These are phyloP conservation scores for Gossypium turneri DNA, from an alignment of 345 rosid species.

Conservation along the genomic window DNA sequence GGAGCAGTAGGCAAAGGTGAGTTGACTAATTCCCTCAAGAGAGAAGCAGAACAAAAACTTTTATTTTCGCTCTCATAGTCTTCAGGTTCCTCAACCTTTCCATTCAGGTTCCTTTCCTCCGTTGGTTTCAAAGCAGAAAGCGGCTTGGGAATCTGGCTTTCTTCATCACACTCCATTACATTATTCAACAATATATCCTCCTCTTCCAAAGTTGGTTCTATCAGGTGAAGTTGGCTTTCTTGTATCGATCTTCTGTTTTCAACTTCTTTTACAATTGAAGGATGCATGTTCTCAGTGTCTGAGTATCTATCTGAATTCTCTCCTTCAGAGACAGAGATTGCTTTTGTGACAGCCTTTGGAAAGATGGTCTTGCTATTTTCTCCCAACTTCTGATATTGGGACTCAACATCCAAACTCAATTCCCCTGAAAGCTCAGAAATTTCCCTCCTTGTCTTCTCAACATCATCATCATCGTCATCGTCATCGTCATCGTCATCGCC, in stretches of 20 bases:
- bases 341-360: slow-evolving; percentile 16
- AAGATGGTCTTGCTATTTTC: no score
- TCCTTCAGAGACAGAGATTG: slow-evolving; percentile 7
- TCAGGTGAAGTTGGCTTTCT: slow-evolving; percentile 10
- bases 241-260: slow-evolving; percentile 8
- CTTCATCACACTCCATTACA: background rate
- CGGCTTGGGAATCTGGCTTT: slow-evolving; percentile 26
- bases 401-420: slow-evolving; percentile 6
- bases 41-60: slow-evolving; percentile 13
- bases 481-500: background rate
- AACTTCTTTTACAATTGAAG: slow-evolving; percentile 16
- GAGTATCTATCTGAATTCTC: slow-evolving; percentile 16
- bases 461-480: background rate
- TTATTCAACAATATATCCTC: slow-evolving; percentile 13
- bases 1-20: slow-evolving; percentile 26
- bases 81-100: slow-evolving; percentile 1
- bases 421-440: background rate
- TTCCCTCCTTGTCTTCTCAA: background rate
- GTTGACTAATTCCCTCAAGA: slow-evolving; percentile 33
- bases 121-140: slow-evolving; percentile 13
- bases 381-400: background rate
- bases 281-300: slow-evolving; percentile 7
- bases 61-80: slow-evolving; percentile 15
- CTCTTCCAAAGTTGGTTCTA: slow-evolving; percentile 16
- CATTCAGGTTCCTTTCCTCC: slow-evolving; percentile 21